These are phyloP conservation scores for Papiliotrema flavescens DNA, from an alignment of 1,284 basidiomycete species.

Conservation along the genomic window DNA sequence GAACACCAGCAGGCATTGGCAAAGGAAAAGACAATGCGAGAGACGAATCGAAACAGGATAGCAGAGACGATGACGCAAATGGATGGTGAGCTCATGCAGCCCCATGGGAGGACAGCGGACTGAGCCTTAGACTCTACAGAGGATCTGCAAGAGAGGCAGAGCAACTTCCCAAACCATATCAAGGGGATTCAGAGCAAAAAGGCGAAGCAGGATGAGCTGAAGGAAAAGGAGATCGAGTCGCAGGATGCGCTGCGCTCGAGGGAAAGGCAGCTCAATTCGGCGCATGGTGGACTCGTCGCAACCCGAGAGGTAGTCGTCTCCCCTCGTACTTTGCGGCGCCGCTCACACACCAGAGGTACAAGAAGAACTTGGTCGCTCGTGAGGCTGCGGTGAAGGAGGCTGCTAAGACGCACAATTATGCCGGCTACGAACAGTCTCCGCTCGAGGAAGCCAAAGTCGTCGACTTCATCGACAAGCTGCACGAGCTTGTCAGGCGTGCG, in stretches of 20 bases:
- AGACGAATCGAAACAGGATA: conserved; percentile 65
- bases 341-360: conserved; percentile 61
- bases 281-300: conserved; percentile 38
- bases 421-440: conserved; percentile 60
- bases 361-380: conserved; percentile 66
- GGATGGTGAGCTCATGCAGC: conserved; percentile 54
- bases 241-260: conserved; percentile 33
- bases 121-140: conserved; percentile 64
- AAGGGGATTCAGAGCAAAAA: conserved; percentile 32
- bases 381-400: conserved; percentile 71
- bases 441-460: conserved; percentile 37
- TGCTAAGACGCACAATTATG: conserved; percentile 64
- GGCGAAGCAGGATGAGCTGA: conserved; percentile 31
- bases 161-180: conserved; percentile 63
- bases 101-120: background rate
- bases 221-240: conserved; percentile 36
- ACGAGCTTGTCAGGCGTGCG: conserved; percentile 34
- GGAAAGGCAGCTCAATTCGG: conserved; percentile 32
- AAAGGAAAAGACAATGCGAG: conserved; percentile 64
- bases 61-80: conserved; percentile 59
- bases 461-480: conserved; percentile 38
- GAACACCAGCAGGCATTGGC: conserved; percentile 53
- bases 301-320: conserved; percentile 37
- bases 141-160: conserved; percentile 64
- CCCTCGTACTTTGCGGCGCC: background rate